Base-by-base conservation (phyloP, 768 basidiomycete genomes). In the Auricularia heimuer region DNA sequence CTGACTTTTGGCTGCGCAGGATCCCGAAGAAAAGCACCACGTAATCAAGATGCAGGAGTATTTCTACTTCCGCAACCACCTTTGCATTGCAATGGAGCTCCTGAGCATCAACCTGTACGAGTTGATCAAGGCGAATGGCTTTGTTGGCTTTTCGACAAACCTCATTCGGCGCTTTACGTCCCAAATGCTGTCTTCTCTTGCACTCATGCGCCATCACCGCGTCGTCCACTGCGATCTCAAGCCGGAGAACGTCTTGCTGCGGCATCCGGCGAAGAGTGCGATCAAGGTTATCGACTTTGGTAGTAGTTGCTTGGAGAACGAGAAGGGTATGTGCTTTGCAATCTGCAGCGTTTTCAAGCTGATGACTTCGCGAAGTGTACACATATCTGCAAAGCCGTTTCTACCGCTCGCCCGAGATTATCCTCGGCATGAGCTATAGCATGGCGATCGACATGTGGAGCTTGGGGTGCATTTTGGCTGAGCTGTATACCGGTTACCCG, bases 381-480 rank as follows among this genome's bases (percentile, higher is more conserved):
- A 99, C 97, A 1, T 99, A 99, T 73, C 98, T 99, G 68, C 97
- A 98, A 76, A 96, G 94, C 77, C 92, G 97, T 51, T 99, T 99
- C 80, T 99, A 99, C 78, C 93, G 97, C n/a, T 97, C 94, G 21
- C 97, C 97, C 3, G 97, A 99, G 77, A 96, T 99, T 70, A 99
- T 99, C 64, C 84, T 99, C 45, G 97, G 97, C 63, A 92, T 96
- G 90, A 97, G 94, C 74, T 99, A 99, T 75, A 93, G 96, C 73
- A 98, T 97, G 94, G 94, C 92, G 39, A 96, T 95, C 68, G 94
- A 98, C 74, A 99, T 99, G 95, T 99, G 97, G 97, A 96, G 94
- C 79, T 76, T 99, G 69, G 97, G 97, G 44, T 99, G 97, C 72
- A 99, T 99, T 67, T 80, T 99, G 63, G 97, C 97, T 16, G 97